Evolutionary conservation across 176 grass and related monocot species (phyloP).

Genomic region (Pharus latifolius): DNA sequence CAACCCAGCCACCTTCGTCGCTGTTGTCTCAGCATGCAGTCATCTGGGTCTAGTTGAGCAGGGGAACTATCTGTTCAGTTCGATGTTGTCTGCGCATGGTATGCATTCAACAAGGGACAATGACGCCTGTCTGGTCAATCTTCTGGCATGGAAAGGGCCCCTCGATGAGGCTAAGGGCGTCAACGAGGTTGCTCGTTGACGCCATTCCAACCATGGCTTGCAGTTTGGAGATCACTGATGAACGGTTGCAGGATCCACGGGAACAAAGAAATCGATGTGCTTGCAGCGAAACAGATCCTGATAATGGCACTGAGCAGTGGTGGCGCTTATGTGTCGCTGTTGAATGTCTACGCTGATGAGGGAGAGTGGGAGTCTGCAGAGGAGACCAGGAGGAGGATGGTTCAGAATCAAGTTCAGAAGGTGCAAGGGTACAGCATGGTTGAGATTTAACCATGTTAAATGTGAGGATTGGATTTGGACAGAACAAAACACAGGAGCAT

Average conservation of each 20-base stretch:
- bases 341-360: constrained; percentile 37
- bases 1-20: constrained; percentile 51
- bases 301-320: constrained; percentile 22
- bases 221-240: constrained; percentile 48
- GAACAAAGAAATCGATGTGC: constrained; percentile 29
- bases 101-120: constrained; percentile 28
- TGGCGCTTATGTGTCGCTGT: constrained; percentile 33
- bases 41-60: constrained; percentile 47
- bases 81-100: constrained; percentile 23
- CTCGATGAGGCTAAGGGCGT: constrained; percentile 26
- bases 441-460: too few species aligned
- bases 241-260: constrained; percentile 54
- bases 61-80: constrained; percentile 27
- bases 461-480: too few species aligned
- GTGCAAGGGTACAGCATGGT: constrained; percentile 34
- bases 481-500: too few species aligned
- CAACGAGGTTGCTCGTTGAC: constrained; percentile 30
- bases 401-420: constrained; percentile 32
- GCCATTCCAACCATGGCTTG: constrained; percentile 46
- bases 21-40: constrained; percentile 36
- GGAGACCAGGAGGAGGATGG: constrained; percentile 28
- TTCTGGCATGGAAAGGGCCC: constrained; percentile 41
- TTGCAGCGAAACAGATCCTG: constrained; percentile 35
- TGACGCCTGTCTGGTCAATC: constrained; percentile 38
- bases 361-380: constrained; percentile 47